These are phyloP conservation scores for Microdochium paspali DNA, from an alignment of 2,329 filamentous ascomycete species.

Conservation along the genomic window DNA sequence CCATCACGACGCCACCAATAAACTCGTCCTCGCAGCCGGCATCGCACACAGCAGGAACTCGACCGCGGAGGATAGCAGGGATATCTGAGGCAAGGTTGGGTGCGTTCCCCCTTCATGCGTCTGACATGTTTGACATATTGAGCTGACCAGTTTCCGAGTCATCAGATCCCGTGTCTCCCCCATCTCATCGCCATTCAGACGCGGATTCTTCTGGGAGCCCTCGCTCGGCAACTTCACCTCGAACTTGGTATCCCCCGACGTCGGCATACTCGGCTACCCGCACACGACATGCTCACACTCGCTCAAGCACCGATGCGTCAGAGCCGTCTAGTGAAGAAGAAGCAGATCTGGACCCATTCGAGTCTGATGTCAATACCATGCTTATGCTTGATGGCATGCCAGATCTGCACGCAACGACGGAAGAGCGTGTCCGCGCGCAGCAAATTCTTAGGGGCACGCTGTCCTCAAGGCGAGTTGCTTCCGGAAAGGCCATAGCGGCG, in stretches of 20 bases:
- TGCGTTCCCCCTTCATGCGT: too few relatives aligned
- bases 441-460: slow-evolving; percentile 36
- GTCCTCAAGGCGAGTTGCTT: slow-evolving; percentile 35
- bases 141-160: too few relatives aligned
- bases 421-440: slow-evolving; percentile 26
- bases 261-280: background rate
- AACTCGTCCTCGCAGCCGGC: too few relatives aligned
- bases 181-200: background rate
- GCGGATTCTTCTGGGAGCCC: background rate
- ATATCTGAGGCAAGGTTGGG: too few relatives aligned
- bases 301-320: background rate
- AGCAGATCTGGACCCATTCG: slow-evolving; percentile 4
- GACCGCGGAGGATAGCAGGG: too few relatives aligned
- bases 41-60: too few relatives aligned
- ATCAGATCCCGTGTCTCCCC: too few relatives aligned
- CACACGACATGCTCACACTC: background rate
- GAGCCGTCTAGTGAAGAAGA: slow-evolving; percentile 7
- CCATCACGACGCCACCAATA: background rate
- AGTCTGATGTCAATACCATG: slow-evolving; percentile 2
- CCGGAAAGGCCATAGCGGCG: slow-evolving; percentile 33
- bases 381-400: slow-evolving; percentile 6
- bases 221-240: background rate
- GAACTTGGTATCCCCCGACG: background rate
- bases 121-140: too few relatives aligned
- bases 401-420: slow-evolving; percentile 13